phyloP scores from a whole-genome alignment of 331 rosid genomes.

The Saraca asoca region DNA sequence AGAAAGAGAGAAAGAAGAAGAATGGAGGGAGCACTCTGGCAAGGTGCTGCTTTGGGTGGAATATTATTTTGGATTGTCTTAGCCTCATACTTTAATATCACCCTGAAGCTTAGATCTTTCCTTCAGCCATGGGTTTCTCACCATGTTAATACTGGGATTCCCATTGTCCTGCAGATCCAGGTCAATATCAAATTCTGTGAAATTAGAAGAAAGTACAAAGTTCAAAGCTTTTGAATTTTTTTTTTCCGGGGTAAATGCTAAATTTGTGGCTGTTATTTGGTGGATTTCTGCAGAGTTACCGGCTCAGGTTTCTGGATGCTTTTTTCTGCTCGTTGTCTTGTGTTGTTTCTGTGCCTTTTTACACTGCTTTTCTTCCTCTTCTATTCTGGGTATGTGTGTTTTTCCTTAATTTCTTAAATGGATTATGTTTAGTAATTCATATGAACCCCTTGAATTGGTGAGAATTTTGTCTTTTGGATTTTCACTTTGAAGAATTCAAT shows the following conservation, averaged over 20 bases:
- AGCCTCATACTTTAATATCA: conserved; percentile 64
- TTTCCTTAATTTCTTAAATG: background rate
- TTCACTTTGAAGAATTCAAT: conserved; percentile 7
- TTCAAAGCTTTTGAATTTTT: conserved; percentile 12
- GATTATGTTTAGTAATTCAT: background rate
- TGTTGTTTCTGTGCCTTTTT: conserved; percentile 92
- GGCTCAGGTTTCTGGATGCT: conserved; percentile 62
- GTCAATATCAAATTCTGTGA: conserved; percentile 34
- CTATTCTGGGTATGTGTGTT: conserved; percentile 76
- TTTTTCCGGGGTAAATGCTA: conserved; percentile 9
- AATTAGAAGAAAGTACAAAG: background rate
- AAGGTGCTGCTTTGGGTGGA: conserved; percentile 64
- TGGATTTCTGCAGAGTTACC: conserved; percentile 57
- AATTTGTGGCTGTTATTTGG: conserved; percentile 17
- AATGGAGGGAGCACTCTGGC: conserved; percentile 81
- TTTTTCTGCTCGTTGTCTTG: conserved; percentile 82
- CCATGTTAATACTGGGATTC: conserved; percentile 58
- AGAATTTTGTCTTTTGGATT: background rate
- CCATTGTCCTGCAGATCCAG: conserved; percentile 61
- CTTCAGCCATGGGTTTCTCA: conserved; percentile 70
- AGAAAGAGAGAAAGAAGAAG: conserved; percentile 24
- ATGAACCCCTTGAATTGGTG: background rate
- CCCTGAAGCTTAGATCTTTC: conserved; percentile 74
- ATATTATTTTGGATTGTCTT: conserved; percentile 57
- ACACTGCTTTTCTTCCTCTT: conserved; percentile 96